phyloP scores from a whole-genome alignment of 306 rosid species.

The Crotalaria pallida region DNA sequence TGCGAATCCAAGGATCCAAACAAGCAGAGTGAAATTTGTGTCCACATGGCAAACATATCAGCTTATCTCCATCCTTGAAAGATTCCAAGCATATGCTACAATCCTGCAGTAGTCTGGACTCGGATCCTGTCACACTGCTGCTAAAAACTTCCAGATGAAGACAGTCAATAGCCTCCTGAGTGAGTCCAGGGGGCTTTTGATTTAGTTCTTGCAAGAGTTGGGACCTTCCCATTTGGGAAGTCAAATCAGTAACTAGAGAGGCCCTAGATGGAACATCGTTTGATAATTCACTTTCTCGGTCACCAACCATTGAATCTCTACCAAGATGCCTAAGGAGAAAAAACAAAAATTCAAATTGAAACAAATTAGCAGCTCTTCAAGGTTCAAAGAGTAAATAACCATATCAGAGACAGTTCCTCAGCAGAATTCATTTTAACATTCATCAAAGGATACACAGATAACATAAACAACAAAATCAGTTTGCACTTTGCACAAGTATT shows the following conservation, averaged over 20 bases:
- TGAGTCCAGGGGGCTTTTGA: conserved; percentile 69
- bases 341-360: background rate
- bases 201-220: conserved; percentile 35
- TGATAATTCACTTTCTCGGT: conserved; percentile 31
- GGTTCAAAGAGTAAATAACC: background rate
- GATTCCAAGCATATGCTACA: conserved; percentile 88
- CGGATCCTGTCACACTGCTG: conserved; percentile 21
- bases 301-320: conserved; percentile 20
- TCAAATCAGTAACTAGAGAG: conserved; percentile 32
- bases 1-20: conserved; percentile 74
- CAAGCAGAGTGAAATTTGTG: conserved; percentile 76
- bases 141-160: conserved; percentile 49
- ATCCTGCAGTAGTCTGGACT: conserved; percentile 35
- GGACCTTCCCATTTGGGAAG: conserved; percentile 43
- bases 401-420: background rate
- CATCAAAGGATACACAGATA: background rate
- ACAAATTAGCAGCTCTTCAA: background rate
- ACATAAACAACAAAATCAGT: background rate
- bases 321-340: conserved; percentile 28
- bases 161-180: conserved; percentile 57
- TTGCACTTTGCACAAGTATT: background rate
- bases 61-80: conserved; percentile 55
- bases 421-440: background rate
- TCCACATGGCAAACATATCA: conserved; percentile 59
- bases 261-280: conserved; percentile 15